phyloP scores from a whole-genome alignment of 2,329 filamentous ascomycete species.

The Talaromyces sp. region DNA sequence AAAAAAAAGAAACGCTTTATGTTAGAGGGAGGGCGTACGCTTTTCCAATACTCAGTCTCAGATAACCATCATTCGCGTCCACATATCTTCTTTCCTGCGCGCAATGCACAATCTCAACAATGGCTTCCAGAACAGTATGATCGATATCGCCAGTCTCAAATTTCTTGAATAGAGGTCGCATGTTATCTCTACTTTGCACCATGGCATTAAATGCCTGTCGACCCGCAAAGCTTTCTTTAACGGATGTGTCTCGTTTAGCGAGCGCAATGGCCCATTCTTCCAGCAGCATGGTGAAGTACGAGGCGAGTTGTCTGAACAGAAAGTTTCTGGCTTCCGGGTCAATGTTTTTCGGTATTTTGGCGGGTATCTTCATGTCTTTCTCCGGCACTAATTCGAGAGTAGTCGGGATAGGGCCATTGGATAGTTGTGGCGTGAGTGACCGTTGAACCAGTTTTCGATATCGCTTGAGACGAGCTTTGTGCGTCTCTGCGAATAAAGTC shows the following conservation, averaged over 20 bases:
- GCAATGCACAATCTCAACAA: slow-evolving; percentile 87
- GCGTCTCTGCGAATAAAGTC: slow-evolving; percentile 76
- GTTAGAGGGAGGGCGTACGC: slow-evolving; percentile 48
- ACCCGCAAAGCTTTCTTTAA: slow-evolving; percentile 72
- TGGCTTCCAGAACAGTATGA: slow-evolving; percentile 71
- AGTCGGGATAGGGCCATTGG: slow-evolving; percentile 80
- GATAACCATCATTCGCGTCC: slow-evolving; percentile 92
- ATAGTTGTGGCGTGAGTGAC: slow-evolving; percentile 46
- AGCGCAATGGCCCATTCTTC: slow-evolving; percentile 81
- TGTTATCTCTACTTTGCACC: slow-evolving; percentile 80
- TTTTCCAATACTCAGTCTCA: slow-evolving; percentile 89
- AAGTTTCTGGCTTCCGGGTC: slow-evolving; percentile 65
- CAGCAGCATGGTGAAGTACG: slow-evolving; percentile 96
- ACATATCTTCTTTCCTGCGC: slow-evolving; percentile 91
- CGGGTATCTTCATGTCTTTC: slow-evolving; percentile 80
- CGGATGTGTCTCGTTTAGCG: slow-evolving; percentile 53
- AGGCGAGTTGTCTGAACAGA: slow-evolving; percentile 82
- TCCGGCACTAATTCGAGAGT: slow-evolving; percentile 75
- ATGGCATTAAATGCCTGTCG: slow-evolving; percentile 80
- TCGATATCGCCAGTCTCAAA: slow-evolving; percentile 79
- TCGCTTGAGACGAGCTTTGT: slow-evolving; percentile 64
- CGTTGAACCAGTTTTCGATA: slow-evolving; percentile 61
- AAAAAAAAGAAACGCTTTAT: neutral
- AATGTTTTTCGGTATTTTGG: slow-evolving; percentile 51
- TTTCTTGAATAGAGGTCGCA: slow-evolving; percentile 84